These are phyloP conservation scores for Verruconis gallopava DNA, from an alignment of 2,329 filamentous ascomycete species.

Conservation along the genomic window DNA sequence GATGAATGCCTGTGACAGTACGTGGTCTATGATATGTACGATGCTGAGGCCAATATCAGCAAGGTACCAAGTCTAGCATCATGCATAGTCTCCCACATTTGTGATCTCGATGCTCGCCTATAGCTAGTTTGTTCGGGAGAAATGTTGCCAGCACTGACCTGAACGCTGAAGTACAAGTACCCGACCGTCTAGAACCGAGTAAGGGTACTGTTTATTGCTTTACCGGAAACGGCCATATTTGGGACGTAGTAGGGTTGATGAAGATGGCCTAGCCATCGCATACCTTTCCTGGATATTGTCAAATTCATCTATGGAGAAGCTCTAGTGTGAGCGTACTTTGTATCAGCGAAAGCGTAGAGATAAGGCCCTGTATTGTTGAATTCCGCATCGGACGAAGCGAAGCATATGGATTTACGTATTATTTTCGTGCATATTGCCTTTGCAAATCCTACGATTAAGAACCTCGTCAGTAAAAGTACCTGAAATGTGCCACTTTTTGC, in stretches of 20 bases:
- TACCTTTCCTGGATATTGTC: background rate
- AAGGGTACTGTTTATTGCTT: background rate
- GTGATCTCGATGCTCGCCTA: background rate
- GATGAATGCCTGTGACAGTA: conserved; percentile 16
- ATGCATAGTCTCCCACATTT: background rate
- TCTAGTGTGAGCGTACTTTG: background rate
- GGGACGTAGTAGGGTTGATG: background rate
- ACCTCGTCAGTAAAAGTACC: background rate
- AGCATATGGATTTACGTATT: background rate
- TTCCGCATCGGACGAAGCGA: background rate
- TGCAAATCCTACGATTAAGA: background rate
- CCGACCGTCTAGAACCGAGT: background rate
- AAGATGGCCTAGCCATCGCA: background rate
- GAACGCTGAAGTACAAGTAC: background rate
- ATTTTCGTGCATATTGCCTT: background rate
- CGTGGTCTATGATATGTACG: conserved; percentile 16
- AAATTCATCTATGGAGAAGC: background rate
- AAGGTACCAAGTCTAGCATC: background rate
- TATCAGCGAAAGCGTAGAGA: background rate
- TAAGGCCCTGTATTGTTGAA: background rate
- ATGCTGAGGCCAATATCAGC: conserved; percentile 13
- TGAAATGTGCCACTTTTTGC: background rate
- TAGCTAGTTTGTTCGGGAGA: background rate
- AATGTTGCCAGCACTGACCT: background rate
- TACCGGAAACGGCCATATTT: background rate